Conservation (phyloP, 306 rosid species). For the Cajanus cajan region DNA sequence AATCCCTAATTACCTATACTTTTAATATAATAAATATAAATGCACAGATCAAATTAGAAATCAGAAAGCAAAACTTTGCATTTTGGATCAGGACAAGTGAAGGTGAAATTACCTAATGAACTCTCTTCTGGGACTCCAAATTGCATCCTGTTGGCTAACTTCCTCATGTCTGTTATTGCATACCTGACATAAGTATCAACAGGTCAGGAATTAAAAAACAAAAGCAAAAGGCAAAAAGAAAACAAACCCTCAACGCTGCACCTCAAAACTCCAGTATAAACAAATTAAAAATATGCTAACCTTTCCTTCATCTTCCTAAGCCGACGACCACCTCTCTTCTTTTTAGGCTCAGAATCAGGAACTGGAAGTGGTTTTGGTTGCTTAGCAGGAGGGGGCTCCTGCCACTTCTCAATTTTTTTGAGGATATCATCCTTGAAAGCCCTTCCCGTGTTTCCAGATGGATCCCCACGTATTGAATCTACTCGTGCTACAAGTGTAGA, state of each 20-base stretch:
- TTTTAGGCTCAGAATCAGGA: slow-evolving; percentile 97
- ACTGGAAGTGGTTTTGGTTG: slow-evolving; percentile 96
- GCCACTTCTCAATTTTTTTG: slow-evolving; percentile 98
- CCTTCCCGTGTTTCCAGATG: slow-evolving; percentile 79
- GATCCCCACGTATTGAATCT: slow-evolving; percentile 90
- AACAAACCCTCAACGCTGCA: not conserved
- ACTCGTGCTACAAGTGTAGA: slow-evolving; percentile 93
- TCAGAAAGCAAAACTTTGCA: not conserved
- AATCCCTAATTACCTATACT: slow-evolving; percentile 1
- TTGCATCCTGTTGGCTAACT: slow-evolving; percentile 92
- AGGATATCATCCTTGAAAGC: slow-evolving; percentile 61
- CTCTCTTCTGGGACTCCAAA: slow-evolving; percentile 98
- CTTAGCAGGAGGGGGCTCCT: slow-evolving; percentile 98
- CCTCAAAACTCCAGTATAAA: not conserved
- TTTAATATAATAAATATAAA: not conserved
- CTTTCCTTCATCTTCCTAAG: slow-evolving; percentile 91
- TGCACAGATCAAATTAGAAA: not conserved
- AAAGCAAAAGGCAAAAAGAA: not conserved
- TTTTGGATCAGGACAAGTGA: slow-evolving; percentile 11
- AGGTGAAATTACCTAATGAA: slow-evolving; percentile 65
- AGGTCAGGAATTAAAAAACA: not conserved
- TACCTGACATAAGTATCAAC: slow-evolving; percentile 52
- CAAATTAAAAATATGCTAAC: slow-evolving; percentile 29
- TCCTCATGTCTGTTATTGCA: slow-evolving; percentile 92
- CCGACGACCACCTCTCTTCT: slow-evolving; percentile 96